Evolutionary conservation across 306 rosid genomes (phyloP).

Genomic region (Dryas drummondii): DNA sequence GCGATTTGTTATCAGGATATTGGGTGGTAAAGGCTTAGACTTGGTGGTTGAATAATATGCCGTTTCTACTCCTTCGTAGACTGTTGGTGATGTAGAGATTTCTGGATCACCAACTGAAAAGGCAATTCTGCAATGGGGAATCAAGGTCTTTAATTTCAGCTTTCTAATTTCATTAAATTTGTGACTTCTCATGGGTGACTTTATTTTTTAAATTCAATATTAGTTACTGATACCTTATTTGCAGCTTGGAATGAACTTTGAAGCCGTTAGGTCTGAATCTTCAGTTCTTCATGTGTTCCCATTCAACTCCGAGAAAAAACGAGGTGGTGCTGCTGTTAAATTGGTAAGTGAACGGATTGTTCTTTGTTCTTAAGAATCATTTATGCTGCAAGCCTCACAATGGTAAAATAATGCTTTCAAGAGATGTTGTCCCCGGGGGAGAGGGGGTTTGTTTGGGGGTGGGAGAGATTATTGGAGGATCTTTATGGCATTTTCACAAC

Average conservation of each 20-base stretch:
- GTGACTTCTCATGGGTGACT: background rate
- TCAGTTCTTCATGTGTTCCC: conserved; percentile 74
- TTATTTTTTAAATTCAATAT: background rate
- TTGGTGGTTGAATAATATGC: background rate
- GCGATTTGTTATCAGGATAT: background rate
- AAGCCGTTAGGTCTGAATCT: conserved; percentile 50
- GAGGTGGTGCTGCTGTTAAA: conserved; percentile 71
- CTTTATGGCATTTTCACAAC: too few species aligned
- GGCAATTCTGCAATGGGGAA: conserved; percentile 76
- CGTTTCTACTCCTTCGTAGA: conserved; percentile 36
- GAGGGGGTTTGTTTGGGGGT: too few species aligned
- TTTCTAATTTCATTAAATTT: background rate
- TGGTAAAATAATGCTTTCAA: too few species aligned
- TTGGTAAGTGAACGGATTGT: conserved; percentile 38
- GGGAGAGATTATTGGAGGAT: too few species aligned
- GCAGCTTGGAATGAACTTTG: conserved; percentile 87
- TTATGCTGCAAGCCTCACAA: too few species aligned
- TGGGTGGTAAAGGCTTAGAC: background rate
- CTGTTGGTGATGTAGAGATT: conserved; percentile 55
- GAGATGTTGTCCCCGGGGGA: too few species aligned
- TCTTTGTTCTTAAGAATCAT: background rate
- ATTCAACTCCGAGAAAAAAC: conserved; percentile 82
- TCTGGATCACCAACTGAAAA: conserved; percentile 94
- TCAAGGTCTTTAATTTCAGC: conserved; percentile 44
- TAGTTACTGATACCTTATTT: conserved; percentile 23